A percentile compares a stretch with the other conserved stretches of the same genome.
Evolutionary conservation across 2,329 filamentous ascomycete species (phyloP).

Genomic region (Aphanocladium album): DNA sequence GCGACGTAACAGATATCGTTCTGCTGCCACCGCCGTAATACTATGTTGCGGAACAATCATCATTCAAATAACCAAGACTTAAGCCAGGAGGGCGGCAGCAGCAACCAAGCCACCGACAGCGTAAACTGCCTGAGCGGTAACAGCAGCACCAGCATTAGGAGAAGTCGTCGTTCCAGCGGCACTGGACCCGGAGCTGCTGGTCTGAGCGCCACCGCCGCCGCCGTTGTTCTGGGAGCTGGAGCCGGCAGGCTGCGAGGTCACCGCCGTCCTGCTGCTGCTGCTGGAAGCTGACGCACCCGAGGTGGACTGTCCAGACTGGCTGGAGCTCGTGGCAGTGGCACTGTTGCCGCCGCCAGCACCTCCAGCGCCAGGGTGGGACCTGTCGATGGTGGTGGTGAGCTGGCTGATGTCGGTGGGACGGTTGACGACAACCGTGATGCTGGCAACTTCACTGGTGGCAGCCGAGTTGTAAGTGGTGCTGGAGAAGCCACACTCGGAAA

Average conservation of each 20-base stretch:
- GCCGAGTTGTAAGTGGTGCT: slow-evolving; percentile 8
- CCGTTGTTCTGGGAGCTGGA: no score
- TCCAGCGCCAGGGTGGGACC: not conserved
- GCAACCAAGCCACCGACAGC: slow-evolving; percentile 8
- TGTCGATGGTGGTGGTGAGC: slow-evolving; percentile 31
- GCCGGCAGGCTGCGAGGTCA: not conserved
- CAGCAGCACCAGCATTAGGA: not conserved
- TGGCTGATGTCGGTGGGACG: slow-evolving; percentile 28
- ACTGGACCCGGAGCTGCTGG: not conserved
- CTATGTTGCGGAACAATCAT: no score
- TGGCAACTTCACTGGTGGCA: slow-evolving; percentile 23
- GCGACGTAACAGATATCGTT: not conserved
- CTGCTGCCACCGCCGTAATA: not conserved
- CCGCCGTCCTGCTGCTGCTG: not conserved
- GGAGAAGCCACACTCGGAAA: slow-evolving; percentile 8
- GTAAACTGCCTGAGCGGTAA: not conserved
- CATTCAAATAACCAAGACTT: not conserved
- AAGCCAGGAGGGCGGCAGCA: slow-evolving; percentile 3
- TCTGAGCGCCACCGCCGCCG: not conserved
- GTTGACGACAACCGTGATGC: slow-evolving; percentile 27
- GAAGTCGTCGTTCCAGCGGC: not conserved
- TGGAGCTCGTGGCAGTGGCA: not conserved
- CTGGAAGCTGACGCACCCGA: not conserved
- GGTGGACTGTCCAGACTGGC: not conserved
- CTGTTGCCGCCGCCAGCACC: not conserved